Percentiles rank a stretch among this genome's conserved stretches.
phyloP scores from a whole-genome alignment of 2,329 filamentous ascomycete genomes.

The Arthrobotrys entomopaga region DNA sequence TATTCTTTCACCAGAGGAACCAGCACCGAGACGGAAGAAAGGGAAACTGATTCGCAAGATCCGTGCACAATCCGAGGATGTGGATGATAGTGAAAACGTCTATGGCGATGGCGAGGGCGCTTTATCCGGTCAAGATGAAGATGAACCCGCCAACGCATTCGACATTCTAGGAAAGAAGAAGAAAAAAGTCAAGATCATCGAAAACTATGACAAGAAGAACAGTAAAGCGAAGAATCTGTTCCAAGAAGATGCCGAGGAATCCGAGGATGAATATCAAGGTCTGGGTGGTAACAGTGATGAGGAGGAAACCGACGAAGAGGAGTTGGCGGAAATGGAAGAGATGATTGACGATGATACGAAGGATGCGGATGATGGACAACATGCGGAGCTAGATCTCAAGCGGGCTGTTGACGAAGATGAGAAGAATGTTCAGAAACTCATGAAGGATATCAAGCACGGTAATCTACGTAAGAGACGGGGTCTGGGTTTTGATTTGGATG shows the following conservation, averaged over 20 bases:
- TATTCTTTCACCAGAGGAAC: slow-evolving; percentile 60
- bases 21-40: slow-evolving; percentile 67
- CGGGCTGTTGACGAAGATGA: slow-evolving; percentile 83
- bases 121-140: slow-evolving; percentile 57
- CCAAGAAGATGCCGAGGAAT: slow-evolving; percentile 94
- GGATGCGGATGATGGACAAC: slow-evolving; percentile 80
- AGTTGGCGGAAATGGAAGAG: slow-evolving; percentile 68
- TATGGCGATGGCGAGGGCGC: slow-evolving; percentile 59
- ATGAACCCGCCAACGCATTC: slow-evolving; percentile 68
- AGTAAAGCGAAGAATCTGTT: slow-evolving; percentile 88
- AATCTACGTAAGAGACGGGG: slow-evolving; percentile 82
- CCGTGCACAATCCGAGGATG: slow-evolving; percentile 73
- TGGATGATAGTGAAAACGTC: slow-evolving; percentile 67
- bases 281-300: slow-evolving; percentile 90
- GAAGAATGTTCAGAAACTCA: slow-evolving; percentile 87
- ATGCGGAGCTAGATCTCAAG: slow-evolving; percentile 89
- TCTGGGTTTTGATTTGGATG: slow-evolving; percentile 76
- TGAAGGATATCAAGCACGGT: slow-evolving; percentile 91
- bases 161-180: slow-evolving; percentile 75
- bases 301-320: slow-evolving; percentile 75
- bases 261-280: slow-evolving; percentile 96
- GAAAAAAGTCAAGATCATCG: slow-evolving; percentile 66
- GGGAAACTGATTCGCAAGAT: slow-evolving; percentile 58
- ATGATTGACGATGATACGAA: slow-evolving; percentile 89
- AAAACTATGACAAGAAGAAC: slow-evolving; percentile 81